phyloP scores from a whole-genome alignment of 345 rosid species.

The Salix viminalis region DNA sequence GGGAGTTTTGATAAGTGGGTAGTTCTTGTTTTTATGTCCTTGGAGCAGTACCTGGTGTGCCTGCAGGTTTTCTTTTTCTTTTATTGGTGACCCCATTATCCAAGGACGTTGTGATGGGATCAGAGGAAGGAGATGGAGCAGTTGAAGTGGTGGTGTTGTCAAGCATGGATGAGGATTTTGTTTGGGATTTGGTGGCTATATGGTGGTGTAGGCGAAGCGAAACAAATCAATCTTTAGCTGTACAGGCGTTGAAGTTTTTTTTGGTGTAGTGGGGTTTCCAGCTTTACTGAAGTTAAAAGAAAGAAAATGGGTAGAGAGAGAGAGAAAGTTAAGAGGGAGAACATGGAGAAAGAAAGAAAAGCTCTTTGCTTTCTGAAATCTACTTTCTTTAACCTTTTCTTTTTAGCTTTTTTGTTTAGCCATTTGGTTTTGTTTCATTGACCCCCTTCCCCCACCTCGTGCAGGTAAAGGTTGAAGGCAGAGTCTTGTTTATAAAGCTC shows the following conservation, averaged over 20 bases:
- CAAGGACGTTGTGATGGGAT: constrained; percentile 40
- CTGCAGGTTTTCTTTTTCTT: constrained; percentile 82
- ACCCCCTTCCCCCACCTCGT: constrained; percentile 32
- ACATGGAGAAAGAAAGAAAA: constrained; percentile 26
- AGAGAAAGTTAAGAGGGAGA: constrained; percentile 3
- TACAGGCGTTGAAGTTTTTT: not conserved
- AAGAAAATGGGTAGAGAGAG: constrained; percentile 18
- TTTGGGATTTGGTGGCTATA: constrained; percentile 7
- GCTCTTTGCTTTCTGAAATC: constrained; percentile 66
- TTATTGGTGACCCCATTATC: constrained; percentile 57
- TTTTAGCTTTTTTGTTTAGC: constrained; percentile 8
- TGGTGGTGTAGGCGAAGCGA: constrained; percentile 14
- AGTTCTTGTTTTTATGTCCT: not conserved
- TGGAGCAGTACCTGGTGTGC: constrained; percentile 67
- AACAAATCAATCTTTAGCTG: constrained; percentile 1
- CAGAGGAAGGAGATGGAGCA: constrained; percentile 51
- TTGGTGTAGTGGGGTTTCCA: constrained; percentile 49
- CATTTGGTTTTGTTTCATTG: constrained; percentile 24
- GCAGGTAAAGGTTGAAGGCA: constrained; percentile 12
- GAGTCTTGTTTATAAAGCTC: not conserved
- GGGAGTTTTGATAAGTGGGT: not conserved
- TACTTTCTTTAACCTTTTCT: constrained; percentile 43
- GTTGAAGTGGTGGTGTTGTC: constrained; percentile 29
- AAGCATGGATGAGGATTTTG: constrained; percentile 28
- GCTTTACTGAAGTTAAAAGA: constrained; percentile 41